These are phyloP conservation scores for Carnegiea gigantea DNA, from an alignment of 179 eudicot species.

Conservation along the genomic window DNA sequence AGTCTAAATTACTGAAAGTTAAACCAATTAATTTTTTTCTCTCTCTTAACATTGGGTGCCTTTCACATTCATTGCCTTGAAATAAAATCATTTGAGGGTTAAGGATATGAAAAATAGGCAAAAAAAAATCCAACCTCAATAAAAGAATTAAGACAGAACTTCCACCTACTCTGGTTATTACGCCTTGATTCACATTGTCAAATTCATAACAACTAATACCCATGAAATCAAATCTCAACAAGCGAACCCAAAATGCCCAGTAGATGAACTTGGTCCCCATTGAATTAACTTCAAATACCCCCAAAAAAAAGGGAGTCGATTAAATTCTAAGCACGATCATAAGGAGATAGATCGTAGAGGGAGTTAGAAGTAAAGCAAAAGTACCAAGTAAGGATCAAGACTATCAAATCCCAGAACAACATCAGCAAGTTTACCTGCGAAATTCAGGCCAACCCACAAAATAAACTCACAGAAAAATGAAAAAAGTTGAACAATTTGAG, in stretches of 20 bases:
- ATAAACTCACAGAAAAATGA: neutral
- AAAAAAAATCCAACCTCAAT: neutral
- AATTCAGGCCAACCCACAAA: neutral
- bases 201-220: neutral
- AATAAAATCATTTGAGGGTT: neutral
- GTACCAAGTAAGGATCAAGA: neutral
- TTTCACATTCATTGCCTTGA: neutral
- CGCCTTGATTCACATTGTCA: neutral
- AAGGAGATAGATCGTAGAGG: too few species aligned
- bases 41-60: neutral
- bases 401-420: constrained; percentile 12
- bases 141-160: neutral
- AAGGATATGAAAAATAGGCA: neutral
- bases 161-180: too few species aligned
- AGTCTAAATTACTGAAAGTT: neutral
- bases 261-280: neutral
- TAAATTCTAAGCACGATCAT: too few species aligned
- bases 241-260: neutral
- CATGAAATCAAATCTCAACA: neutral
- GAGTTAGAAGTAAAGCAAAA: neutral
- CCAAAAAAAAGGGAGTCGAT: neutral
- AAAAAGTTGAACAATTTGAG: neutral
- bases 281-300: neutral
- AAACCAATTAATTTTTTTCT: too few species aligned
- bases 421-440: constrained; percentile 7